These are phyloP conservation scores for Kentomonas sorsogonicus DNA, from an alignment of 208 protist species.

Conservation along the genomic window DNA sequence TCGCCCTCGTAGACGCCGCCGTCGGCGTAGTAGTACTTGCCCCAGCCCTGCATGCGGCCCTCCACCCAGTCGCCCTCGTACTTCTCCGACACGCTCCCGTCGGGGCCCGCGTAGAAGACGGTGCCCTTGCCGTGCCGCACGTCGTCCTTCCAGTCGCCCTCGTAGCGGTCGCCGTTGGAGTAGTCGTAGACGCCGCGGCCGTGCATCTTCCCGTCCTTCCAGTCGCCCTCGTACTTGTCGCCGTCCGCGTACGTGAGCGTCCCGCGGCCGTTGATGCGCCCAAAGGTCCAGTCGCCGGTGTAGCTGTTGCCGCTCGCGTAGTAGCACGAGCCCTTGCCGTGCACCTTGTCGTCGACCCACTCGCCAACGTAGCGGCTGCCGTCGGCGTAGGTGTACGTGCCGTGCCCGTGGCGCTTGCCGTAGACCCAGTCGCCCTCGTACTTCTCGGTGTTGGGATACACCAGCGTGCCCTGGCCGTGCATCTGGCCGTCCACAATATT, in stretches of 20 bases:
- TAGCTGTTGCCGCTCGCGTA: conserved; percentile 90
- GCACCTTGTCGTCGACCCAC: conserved; percentile 94
- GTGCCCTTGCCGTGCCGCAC: conserved; percentile 91
- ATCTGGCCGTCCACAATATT: conserved; percentile 95
- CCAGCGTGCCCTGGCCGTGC: conserved; percentile 92
- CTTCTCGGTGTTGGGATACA: conserved; percentile 93
- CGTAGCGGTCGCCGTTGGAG: conserved; percentile 86
- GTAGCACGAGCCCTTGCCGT: conserved; percentile 89
- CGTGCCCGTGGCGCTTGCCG: conserved; percentile 91
- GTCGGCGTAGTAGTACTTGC: conserved; percentile 92
- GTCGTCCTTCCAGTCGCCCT: conserved; percentile 91
- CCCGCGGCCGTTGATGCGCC: conserved; percentile 88
- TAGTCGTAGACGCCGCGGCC: conserved; percentile 89
- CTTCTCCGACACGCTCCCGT: conserved; percentile 89
- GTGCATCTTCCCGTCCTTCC: conserved; percentile 93
- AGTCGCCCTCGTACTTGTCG: conserved; percentile 90
- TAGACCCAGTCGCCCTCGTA: conserved; percentile 94
- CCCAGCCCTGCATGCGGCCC: conserved; percentile 93
- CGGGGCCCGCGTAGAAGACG: conserved; percentile 87
- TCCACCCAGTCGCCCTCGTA: conserved; percentile 94
- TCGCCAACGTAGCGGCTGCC: conserved; percentile 90
- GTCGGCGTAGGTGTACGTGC: conserved; percentile 91
- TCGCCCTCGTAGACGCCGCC: conserved; percentile 90
- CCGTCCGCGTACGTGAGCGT: conserved; percentile 88
- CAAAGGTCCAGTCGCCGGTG: conserved; percentile 87